A percentile compares a stretch with the other conserved stretches of the same genome.
These are phyloP conservation scores for Trypanosoma theileri DNA, from an alignment of 208 protist genomes.

Conservation along the genomic window DNA sequence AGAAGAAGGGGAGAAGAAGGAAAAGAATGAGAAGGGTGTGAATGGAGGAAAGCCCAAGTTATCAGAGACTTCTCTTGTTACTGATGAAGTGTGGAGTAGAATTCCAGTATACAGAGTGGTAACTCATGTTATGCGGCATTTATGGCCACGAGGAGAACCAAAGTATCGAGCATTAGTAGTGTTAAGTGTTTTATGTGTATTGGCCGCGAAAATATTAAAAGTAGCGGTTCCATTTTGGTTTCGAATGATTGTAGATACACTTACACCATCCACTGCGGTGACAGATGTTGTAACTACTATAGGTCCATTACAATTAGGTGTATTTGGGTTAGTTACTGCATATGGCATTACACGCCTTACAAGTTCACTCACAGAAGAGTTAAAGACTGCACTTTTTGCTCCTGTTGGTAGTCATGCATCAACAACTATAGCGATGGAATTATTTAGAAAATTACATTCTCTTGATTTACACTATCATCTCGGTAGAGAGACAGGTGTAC, in stretches of 20 bases:
- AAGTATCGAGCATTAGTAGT: conserved; percentile 73
- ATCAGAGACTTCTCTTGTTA: conserved; percentile 5
- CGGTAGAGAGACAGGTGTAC: conserved; percentile 86
- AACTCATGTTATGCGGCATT: conserved; percentile 66
- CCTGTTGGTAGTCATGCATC: conserved; percentile 85
- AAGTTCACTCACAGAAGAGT: conserved; percentile 79
- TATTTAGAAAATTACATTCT: conserved; percentile 86
- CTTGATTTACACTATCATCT: conserved; percentile 90
- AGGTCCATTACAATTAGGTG: conserved; percentile 66
- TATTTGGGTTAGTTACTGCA: conserved; percentile 82
- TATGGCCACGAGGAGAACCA: conserved; percentile 76
- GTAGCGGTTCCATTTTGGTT: conserved; percentile 92
- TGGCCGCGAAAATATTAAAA: conserved; percentile 80
- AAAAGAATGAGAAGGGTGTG: not conserved
- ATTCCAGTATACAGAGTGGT: conserved; percentile 80
- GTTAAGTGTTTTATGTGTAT: conserved; percentile 72
- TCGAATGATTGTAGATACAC: conserved; percentile 82
- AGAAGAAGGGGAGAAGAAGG: not conserved
- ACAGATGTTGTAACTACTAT: conserved; percentile 33
- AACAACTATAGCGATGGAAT: conserved; percentile 82
- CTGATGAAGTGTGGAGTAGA: not conserved
- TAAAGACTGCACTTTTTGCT: conserved; percentile 90
- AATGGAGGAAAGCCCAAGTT: not conserved
- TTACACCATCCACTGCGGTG: conserved; percentile 44
- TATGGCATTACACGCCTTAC: conserved; percentile 84